Evolutionary conservation across 2,329 filamentous ascomycete genomes (phyloP).

Genomic region (Didymella segeticola): DNA sequence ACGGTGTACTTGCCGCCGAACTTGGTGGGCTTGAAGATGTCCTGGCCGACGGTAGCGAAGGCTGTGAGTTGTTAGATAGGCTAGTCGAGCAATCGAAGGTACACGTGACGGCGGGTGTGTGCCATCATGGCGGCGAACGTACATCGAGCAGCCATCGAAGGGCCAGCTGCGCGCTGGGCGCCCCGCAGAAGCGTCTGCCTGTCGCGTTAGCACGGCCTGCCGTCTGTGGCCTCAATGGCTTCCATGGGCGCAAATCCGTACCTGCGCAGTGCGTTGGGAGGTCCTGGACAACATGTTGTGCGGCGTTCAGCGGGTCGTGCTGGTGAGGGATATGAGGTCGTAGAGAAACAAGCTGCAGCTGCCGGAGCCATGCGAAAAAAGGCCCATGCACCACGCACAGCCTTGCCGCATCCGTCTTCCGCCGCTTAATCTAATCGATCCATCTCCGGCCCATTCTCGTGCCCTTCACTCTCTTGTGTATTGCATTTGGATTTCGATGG

Average conservation of each 20-base stretch:
- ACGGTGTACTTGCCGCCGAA: constrained; percentile 99
- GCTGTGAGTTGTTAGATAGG: constrained; percentile 32
- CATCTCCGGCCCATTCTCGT: constrained; percentile 13
- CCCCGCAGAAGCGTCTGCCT: constrained; percentile 63
- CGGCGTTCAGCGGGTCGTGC: constrained; percentile 33
- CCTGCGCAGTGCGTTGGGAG: constrained; percentile 57
- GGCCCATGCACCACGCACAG: constrained; percentile 33
- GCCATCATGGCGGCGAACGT: constrained; percentile 37
- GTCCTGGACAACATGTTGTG: constrained; percentile 54
- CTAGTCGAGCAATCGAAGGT: background rate
- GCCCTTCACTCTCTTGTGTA: constrained; percentile 3
- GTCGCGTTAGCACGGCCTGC: constrained; percentile 32
- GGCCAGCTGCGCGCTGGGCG: constrained; percentile 57
- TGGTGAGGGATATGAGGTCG: constrained; percentile 46
- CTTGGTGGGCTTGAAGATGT: constrained; percentile 99
- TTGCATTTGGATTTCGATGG: background rate
- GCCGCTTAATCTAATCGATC: constrained; percentile 23
- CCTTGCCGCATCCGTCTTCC: constrained; percentile 30
- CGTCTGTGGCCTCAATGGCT: constrained; percentile 33
- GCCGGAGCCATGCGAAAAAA: constrained; percentile 40
- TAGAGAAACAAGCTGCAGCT: constrained; percentile 44
- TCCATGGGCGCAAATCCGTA: constrained; percentile 37
- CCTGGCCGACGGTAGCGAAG: constrained; percentile 76
- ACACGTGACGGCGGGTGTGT: constrained; percentile 8
- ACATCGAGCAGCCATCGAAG: constrained; percentile 63